Conservation (phyloP, 78 protist genomes). For the Parvularia atlantis region DNA sequence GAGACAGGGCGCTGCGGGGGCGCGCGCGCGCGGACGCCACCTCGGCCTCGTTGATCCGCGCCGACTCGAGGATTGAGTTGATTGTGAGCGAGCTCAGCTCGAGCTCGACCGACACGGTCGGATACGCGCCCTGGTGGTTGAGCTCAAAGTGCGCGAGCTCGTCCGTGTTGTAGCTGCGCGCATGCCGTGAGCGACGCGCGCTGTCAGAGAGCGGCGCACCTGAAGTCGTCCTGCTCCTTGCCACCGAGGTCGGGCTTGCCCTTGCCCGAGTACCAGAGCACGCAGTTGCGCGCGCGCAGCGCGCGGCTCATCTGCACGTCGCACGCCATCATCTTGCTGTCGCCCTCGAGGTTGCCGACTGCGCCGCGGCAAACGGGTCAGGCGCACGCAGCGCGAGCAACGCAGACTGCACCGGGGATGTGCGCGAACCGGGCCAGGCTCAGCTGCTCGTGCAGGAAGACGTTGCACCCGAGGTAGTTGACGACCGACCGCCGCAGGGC, state of each 20-base stretch:
- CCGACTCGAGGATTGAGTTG: conserved; percentile 58
- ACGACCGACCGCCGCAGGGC: background rate
- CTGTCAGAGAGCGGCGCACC: background rate
- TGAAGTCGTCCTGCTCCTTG: conserved; percentile 67
- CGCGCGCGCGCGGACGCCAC: background rate
- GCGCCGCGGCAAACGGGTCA: too few relatives aligned
- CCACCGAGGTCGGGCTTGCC: conserved; percentile 79
- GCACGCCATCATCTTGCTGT: conserved; percentile 19
- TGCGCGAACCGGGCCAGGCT: conserved; percentile 54
- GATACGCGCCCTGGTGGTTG: conserved; percentile 45
- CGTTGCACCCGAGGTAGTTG: background rate
- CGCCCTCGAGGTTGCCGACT: conserved; percentile 58
- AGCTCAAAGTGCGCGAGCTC: conserved; percentile 9
- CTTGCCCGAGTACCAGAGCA: conserved; percentile 65
- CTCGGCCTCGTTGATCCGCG: conserved; percentile 26
- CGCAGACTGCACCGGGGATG: conserved; percentile 39
- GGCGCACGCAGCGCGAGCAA: too few relatives aligned
- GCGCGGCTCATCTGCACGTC: conserved; percentile 46
- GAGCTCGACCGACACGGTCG: conserved; percentile 61
- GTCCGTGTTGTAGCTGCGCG: too few relatives aligned
- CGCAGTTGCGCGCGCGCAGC: conserved; percentile 2
- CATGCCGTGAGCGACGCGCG: too few relatives aligned
- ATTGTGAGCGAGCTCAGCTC: conserved; percentile 42
- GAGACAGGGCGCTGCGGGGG: background rate
- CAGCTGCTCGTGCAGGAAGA: conserved; percentile 11